phyloP scores from a whole-genome alignment of 768 basidiomycete genomes.

The Lentinula boryana region DNA sequence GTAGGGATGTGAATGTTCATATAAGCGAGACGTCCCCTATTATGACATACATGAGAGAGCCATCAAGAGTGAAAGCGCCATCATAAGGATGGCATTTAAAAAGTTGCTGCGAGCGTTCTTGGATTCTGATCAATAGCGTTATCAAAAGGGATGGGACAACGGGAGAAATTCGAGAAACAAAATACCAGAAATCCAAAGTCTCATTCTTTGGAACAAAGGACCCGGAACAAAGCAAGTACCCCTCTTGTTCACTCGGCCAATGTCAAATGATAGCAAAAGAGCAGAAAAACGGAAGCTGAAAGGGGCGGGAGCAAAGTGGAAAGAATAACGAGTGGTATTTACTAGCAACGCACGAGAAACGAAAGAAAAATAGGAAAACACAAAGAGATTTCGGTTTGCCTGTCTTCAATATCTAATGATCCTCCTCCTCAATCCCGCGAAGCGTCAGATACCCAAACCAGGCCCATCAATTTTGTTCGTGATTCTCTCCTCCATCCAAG shows the following conservation, averaged over 20 bases:
- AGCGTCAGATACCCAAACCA: slow-evolving; percentile 49
- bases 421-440: not conserved
- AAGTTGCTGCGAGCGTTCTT: no score
- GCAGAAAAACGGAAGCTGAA: not conserved
- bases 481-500: slow-evolving; percentile 69
- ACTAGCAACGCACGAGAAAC: not conserved
- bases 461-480: slow-evolving; percentile 62
- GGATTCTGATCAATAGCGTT: not conserved
- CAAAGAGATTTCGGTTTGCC: not conserved
- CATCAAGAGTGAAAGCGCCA: no score
- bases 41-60: no score
- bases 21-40: not conserved
- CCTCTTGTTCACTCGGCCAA: not conserved
- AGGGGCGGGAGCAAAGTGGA: not conserved
- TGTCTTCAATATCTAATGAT: not conserved
- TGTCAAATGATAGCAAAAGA: not conserved
- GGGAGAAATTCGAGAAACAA: not conserved
- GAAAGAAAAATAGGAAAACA: not conserved
- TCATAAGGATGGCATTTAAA: no score
- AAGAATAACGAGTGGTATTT: not conserved
- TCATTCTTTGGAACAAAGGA: not conserved
- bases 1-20: not conserved
- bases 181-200: not conserved
- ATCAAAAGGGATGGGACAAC: not conserved
- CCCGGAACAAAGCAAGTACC: not conserved